phyloP scores from a whole-genome alignment of 2,329 filamentous ascomycete species.

The Botrytis hyacinthi region DNA sequence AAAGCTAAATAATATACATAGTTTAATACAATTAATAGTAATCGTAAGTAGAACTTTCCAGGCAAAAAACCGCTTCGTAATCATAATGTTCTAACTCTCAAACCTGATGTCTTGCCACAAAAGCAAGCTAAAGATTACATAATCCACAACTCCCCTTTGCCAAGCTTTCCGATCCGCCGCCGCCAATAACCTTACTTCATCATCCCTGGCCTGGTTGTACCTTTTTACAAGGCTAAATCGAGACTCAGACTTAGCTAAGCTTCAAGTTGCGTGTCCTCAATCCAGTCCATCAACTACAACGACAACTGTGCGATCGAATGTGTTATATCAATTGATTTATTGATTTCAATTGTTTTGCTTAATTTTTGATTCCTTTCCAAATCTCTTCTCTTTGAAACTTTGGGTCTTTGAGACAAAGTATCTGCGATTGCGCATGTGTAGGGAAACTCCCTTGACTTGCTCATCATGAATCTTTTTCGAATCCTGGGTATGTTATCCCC shows the following conservation, averaged over 20 bases:
- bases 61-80: conserved; percentile 35
- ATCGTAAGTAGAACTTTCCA: conserved; percentile 33
- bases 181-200: neutral
- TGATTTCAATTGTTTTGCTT: conserved; percentile 7
- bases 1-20: conserved; percentile 6
- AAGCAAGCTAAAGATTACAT: neutral
- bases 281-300: conserved; percentile 1
- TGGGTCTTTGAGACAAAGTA: neutral
- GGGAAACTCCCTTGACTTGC: conserved; percentile 23
- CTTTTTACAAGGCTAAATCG: conserved; percentile 17
- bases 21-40: neutral
- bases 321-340: neutral
- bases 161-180: conserved; percentile 13
- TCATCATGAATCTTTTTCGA: conserved; percentile 68
- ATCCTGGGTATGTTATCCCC: conserved; percentile 53
- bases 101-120: neutral
- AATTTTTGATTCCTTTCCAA: neutral
- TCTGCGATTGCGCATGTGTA: conserved; percentile 14
- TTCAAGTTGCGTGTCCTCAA: conserved; percentile 36
- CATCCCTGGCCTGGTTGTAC: conserved; percentile 18
- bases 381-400: conserved; percentile 12
- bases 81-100: conserved; percentile 22
- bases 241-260: conserved; percentile 20
- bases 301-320: neutral
- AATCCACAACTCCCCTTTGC: neutral